Evolutionary conservation across 192 early-diverging fungal species (phyloP).

Genomic region (Coemansia umbellata): DNA sequence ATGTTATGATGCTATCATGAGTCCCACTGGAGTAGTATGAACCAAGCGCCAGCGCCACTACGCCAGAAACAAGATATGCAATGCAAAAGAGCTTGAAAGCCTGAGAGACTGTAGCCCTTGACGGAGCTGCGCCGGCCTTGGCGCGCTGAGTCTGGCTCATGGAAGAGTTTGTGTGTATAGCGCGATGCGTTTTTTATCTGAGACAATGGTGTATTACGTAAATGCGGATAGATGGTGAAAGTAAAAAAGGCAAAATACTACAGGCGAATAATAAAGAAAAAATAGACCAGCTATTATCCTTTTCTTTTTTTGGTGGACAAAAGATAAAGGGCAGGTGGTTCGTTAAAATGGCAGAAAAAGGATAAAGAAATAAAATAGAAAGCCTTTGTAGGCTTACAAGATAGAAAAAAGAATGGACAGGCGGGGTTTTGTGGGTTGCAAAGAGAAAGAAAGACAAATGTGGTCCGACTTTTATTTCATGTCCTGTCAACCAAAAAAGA

Average conservation of each 20-base stretch:
- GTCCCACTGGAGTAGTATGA: constrained; percentile 22
- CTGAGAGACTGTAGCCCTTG: neutral
- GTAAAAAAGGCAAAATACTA: no score
- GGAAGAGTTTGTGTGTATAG: no score
- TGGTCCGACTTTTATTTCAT: no score
- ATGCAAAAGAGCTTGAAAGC: constrained; percentile 6
- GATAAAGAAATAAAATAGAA: neutral
- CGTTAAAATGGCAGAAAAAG: neutral
- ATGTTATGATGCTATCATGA: constrained; percentile 11
- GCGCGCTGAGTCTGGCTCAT: no score
- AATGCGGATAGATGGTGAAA: no score
- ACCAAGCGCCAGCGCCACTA: constrained; percentile 18
- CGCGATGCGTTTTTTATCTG: no score
- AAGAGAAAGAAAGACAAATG: no score
- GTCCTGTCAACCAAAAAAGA: no score
- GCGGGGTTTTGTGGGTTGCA: no score
- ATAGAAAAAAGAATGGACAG: neutral
- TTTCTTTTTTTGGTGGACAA: neutral
- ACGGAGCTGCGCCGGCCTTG: no score
- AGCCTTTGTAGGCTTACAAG: neutral
- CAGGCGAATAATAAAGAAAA: no score
- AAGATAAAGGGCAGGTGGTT: neutral
- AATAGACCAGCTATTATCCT: neutral
- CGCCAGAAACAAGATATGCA: constrained; percentile 9
- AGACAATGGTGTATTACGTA: no score